Conservation (phyloP, 1,139 yeast genomes). For the Candida frijolesensis region DNA sequence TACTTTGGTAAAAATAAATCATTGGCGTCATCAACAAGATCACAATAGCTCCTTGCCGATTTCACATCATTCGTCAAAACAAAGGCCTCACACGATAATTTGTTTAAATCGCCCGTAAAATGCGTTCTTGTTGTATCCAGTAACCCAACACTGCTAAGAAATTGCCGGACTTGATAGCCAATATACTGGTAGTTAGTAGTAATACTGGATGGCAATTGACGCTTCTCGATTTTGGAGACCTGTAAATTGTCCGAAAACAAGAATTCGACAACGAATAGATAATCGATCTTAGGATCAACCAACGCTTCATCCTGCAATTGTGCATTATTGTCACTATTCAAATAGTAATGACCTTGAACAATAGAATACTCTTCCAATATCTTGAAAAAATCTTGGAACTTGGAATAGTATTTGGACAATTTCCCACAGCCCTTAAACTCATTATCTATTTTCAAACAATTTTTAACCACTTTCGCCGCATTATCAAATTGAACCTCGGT, state of each 20-base stretch:
- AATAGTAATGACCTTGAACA: slow-evolving; percentile 36
- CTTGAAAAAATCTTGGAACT: slow-evolving; percentile 32
- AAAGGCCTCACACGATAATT: slow-evolving; percentile 50
- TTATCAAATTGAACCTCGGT: slow-evolving; percentile 53
- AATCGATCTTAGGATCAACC: slow-evolving; percentile 26
- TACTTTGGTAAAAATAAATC: slow-evolving; percentile 48
- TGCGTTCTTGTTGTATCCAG: slow-evolving; percentile 4
- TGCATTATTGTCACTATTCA: slow-evolving; percentile 17
- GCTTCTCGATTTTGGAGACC: slow-evolving; percentile 34
- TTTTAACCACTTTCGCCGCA: slow-evolving; percentile 52
- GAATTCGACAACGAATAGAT: slow-evolving; percentile 23
- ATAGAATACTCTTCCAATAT: slow-evolving; percentile 49
- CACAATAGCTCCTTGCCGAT: slow-evolving; percentile 37
- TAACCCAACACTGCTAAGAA: slow-evolving; percentile 21
- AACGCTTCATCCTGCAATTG: slow-evolving; percentile 20
- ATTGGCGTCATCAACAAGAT: slow-evolving; percentile 16
- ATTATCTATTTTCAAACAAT: slow-evolving; percentile 70
- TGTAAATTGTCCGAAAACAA: slow-evolving; percentile 30
- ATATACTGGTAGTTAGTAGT: slow-evolving; percentile 39
- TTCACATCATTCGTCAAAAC: slow-evolving; percentile 32
- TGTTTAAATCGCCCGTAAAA: slow-evolving; percentile 37
- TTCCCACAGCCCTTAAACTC: slow-evolving; percentile 59
- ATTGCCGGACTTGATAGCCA: slow-evolving; percentile 22
- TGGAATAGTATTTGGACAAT: slow-evolving; percentile 46
- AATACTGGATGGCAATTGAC: slow-evolving; percentile 25